Conservation (phyloP, 2,329 filamentous ascomycete genomes). For the Pezicula radicicola region DNA sequence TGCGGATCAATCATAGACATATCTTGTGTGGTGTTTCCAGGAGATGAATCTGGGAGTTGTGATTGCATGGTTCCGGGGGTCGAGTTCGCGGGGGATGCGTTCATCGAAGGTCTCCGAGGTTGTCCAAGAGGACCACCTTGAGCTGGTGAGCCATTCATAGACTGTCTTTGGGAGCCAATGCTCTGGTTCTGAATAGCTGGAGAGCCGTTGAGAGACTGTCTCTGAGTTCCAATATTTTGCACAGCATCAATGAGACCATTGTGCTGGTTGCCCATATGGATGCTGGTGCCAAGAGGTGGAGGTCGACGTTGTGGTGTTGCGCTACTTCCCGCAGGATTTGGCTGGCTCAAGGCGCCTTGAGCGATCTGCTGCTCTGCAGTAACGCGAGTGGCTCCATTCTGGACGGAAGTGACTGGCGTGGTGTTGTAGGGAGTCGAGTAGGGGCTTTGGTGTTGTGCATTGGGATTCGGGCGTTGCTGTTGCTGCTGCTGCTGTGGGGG, state of each 20-base stretch:
- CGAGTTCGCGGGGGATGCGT: slow-evolving; percentile 21
- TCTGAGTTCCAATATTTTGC: slow-evolving; percentile 13
- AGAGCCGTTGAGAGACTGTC: slow-evolving; percentile 26
- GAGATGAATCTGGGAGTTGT: slow-evolving; percentile 18
- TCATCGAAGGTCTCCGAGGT: slow-evolving; percentile 17
- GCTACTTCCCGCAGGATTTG: slow-evolving; percentile 13
- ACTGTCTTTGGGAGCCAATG: slow-evolving; percentile 12
- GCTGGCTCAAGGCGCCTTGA: slow-evolving; percentile 27
- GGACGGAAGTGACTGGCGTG: slow-evolving; percentile 12
- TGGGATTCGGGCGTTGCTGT: slow-evolving; percentile 15
- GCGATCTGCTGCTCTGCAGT: slow-evolving; percentile 31
- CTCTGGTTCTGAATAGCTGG: slow-evolving; percentile 21
- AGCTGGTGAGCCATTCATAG: slow-evolving; percentile 8
- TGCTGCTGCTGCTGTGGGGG: slow-evolving; percentile 17
- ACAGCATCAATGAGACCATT: slow-evolving; percentile 28
- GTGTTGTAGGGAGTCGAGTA: slow-evolving; percentile 27
- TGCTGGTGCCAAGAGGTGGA: slow-evolving; percentile 25
- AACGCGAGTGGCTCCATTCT: slow-evolving; percentile 14
- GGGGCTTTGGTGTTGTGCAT: slow-evolving; percentile 23
- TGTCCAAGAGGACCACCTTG: slow-evolving; percentile 8
- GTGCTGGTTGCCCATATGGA: slow-evolving; percentile 24
- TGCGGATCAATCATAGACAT: slow-evolving; percentile 31
- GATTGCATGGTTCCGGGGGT: slow-evolving; percentile 14
- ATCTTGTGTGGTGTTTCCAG: slow-evolving; percentile 20
- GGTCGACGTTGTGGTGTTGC: slow-evolving; percentile 27